Percentiles rank a stretch among this genome's conserved stretches.
Evolutionary conservation across 768 basidiomycete species (phyloP).

Genomic region (Dictyophora rubrovolvata): DNA sequence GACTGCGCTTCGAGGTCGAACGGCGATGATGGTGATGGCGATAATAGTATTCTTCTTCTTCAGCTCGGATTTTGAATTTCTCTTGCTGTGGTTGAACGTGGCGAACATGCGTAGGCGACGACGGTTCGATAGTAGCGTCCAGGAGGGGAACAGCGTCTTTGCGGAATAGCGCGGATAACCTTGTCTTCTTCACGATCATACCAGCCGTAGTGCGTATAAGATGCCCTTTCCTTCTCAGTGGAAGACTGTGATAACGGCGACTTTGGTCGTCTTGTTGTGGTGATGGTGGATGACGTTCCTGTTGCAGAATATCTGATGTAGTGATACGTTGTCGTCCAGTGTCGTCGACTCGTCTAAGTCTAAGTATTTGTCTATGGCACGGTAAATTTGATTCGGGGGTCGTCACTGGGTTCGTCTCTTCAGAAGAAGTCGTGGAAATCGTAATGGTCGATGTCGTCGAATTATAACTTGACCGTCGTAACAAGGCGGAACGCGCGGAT

Average conservation of each 20-base stretch:
- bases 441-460: background rate
- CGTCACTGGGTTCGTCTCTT: background rate
- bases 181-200: conserved; percentile 6
- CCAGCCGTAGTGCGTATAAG: conserved; percentile 7
- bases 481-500: background rate
- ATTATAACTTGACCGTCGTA: background rate
- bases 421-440: background rate
- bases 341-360: background rate
- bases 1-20: background rate
- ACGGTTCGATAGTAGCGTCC: background rate
- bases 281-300: background rate
- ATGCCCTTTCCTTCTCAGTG: conserved; percentile 3
- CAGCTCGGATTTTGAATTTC: background rate
- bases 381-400: background rate
- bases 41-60: background rate
- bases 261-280: background rate
- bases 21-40: background rate
- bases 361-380: background rate
- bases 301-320: background rate
- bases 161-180: conserved; percentile 7
- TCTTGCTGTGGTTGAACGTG: background rate
- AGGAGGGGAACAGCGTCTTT: conserved; percentile 7
- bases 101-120: background rate
- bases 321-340: background rate
- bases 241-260: conserved; percentile 2